phyloP scores from a whole-genome alignment of 2,329 filamentous ascomycete species.

The Elsinoe fawcettii region DNA sequence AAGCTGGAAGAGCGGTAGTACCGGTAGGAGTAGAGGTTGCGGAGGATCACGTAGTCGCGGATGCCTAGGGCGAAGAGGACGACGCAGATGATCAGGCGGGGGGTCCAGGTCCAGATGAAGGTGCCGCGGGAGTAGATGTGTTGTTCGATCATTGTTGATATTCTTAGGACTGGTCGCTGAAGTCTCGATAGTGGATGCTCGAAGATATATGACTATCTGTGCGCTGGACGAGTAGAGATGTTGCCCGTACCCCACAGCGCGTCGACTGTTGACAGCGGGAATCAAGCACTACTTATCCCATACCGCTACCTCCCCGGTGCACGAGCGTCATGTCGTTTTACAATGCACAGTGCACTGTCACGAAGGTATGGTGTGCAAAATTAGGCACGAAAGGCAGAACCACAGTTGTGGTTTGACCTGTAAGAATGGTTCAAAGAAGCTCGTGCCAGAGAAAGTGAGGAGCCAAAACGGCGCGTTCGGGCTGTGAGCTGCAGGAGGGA shows the following conservation, averaged over 20 bases:
- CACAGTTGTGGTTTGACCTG: background rate
- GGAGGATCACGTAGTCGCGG: slow-evolving; percentile 8
- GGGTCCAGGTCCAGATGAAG: background rate
- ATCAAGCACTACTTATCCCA: no score
- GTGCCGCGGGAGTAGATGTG: background rate
- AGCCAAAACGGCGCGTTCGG: background rate
- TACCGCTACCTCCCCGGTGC: background rate
- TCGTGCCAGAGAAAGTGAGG: background rate
- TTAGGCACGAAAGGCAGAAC: background rate
- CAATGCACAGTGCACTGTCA: no score
- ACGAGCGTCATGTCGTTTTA: background rate
- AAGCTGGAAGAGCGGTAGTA: background rate
- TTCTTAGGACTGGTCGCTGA: no score
- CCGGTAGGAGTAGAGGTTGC: background rate
- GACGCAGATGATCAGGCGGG: slow-evolving; percentile 1
- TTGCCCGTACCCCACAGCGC: no score
- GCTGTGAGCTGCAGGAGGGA: no score
- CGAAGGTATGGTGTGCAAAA: background rate
- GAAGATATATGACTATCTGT: no score
- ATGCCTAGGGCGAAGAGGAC: background rate
- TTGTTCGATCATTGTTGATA: background rate
- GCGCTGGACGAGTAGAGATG: no score
- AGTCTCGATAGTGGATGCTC: no score
- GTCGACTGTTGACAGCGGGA: no score
- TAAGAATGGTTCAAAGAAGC: background rate